Base-by-base conservation (phyloP, 345 rosid species). In the Populus pruinosa region DNA sequence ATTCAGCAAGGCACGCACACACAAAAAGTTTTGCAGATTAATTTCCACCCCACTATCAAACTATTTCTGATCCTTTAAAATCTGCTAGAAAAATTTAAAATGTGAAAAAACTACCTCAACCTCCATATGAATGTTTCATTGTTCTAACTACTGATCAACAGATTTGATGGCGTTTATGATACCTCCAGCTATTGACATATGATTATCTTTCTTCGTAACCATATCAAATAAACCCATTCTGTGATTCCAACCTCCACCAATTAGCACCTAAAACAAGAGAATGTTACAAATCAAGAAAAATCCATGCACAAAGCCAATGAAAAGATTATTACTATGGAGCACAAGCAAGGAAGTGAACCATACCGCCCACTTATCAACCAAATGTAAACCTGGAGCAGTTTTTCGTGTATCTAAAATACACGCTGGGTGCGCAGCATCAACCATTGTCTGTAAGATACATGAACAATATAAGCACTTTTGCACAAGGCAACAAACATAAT, bases 301-400 rank as follows among this genome's bases (percentile, higher is more conserved):
- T 55, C 35, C 71, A 70, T 20, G 81, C 69, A 44, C 38, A 23
- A 72, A 35, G 4, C 27, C 29, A 70, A 69, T 55, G 79, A 59
- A 82, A 10, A 75, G 53, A 33, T 35, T 27, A 68, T 29, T 69
- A 33, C 35, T 12, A 41, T 61, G 8, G 69, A 80, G 29, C 71
- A 56, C 31, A 70, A 73, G 50, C 72, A 75, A 59, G 81, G 85
- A 81, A 78, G 47, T 78, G 82, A 80, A 81, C 64, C 83, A 67
- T 76, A 96, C 99, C 80, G 97, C 99, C 95, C 99, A 94, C 86
- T 96, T 94, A 78, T 96, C 99, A 62, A 94, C 93, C 81, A 96
- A 85, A 75, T 97, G 91, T 85, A 92, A 81, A 75, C 93, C 94
- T 49, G 99, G 98, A 78, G 97, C 98, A 14, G 98, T 94, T 88